Conservation (phyloP, 225 moss, liverwort and hornwort genomes). For the Thuidium tamariscinum region DNA sequence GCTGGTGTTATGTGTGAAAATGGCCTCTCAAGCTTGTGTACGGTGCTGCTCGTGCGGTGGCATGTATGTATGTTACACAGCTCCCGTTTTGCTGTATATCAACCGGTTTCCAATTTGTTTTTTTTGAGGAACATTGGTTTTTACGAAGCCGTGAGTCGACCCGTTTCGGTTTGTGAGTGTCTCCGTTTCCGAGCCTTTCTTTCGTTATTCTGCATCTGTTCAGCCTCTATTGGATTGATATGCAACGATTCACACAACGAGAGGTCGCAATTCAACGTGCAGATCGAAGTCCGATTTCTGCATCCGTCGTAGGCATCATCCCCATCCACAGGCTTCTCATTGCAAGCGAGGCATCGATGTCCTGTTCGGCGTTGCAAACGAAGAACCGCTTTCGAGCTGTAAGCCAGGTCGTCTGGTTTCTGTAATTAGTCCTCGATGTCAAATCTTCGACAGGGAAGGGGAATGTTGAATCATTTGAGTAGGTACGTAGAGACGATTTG, state of each 20-base stretch:
- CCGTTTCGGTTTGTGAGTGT: background rate
- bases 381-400: too few species aligned
- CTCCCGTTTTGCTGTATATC: constrained; percentile 41
- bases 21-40: constrained; percentile 45
- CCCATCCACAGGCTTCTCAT: background rate
- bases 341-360: background rate
- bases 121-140: background rate
- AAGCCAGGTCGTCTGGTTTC: too few species aligned
- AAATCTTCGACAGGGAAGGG: too few species aligned
- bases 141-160: background rate
- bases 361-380: background rate
- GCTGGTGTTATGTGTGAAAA: constrained; percentile 43
- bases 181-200: background rate
- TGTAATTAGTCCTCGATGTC: too few species aligned
- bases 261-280: background rate
- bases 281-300: background rate
- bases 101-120: constrained; percentile 32
- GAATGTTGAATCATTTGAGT: too few species aligned
- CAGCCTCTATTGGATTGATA: background rate
- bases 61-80: constrained; percentile 39
- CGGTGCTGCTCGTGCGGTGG: constrained; percentile 20
- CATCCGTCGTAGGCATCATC: background rate
- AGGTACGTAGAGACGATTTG: too few species aligned
- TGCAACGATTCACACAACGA: background rate
- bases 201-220: background rate